phyloP scores from a whole-genome alignment of 352 stramenopile genomes.

The Pythium periplocum region DNA sequence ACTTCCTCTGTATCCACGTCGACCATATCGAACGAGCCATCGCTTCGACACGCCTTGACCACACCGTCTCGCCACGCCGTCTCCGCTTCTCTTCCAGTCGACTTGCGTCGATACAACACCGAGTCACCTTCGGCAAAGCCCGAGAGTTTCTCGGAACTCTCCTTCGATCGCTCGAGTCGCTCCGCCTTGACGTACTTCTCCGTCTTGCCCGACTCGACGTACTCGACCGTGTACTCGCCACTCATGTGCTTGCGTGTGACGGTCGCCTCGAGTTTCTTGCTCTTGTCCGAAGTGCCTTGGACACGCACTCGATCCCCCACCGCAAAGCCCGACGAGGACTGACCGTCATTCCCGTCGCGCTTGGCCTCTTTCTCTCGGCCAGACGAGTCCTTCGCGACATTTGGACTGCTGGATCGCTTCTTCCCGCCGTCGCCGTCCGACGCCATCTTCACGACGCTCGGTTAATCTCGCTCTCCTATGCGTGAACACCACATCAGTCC shows the following conservation, averaged over 20 bases:
- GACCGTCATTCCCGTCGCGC: neutral
- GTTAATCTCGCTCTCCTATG: neutral
- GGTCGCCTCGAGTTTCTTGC: constrained; percentile 3
- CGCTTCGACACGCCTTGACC: constrained; percentile 24
- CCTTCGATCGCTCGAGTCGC: constrained; percentile 1
- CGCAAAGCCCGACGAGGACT: neutral
- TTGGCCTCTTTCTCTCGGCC: neutral
- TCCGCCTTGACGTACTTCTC: constrained; percentile 15
- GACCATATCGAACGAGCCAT: constrained; percentile 28
- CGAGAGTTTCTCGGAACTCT: constrained; percentile 2
- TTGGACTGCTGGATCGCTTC: too few species aligned
- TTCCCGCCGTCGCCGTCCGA: neutral
- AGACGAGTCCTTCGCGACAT: neutral
- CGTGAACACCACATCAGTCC: neutral
- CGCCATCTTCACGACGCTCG: neutral
- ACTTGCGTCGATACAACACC: constrained; percentile 14
- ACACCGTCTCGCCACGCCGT: constrained; percentile 22
- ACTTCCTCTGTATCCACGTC: constrained; percentile 25
- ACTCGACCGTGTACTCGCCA: constrained; percentile 21
- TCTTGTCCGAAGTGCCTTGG: constrained; percentile 9
- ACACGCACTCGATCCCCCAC: constrained; percentile 13
- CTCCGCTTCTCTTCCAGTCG: constrained; percentile 6
- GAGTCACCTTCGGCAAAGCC: constrained; percentile 16
- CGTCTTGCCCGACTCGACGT: constrained; percentile 14
- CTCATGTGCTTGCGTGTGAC: constrained; percentile 18